Evolutionary conservation across 352 stramenopile species (phyloP).

Genomic region (Phytophthora hybrid): DNA sequence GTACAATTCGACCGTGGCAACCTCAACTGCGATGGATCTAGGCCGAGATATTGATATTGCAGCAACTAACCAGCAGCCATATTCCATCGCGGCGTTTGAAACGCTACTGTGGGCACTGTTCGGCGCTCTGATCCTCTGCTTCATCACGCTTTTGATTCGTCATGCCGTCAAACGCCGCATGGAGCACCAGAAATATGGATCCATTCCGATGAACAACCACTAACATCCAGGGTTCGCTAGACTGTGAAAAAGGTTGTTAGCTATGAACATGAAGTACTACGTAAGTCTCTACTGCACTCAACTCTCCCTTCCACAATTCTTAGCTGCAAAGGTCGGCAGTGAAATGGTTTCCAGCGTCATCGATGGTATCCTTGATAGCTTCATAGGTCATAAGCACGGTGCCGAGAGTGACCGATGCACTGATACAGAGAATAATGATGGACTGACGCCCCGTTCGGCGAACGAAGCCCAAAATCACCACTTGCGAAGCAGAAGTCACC

Average conservation of each 20-base stretch:
- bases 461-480: conserved; percentile 56
- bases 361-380: conserved; percentile 53
- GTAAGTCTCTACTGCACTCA: not conserved
- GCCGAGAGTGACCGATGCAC: conserved; percentile 44
- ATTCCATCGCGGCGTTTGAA: conserved; percentile 23
- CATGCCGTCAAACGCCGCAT: conserved; percentile 30
- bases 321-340: conserved; percentile 45
- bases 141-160: conserved; percentile 48
- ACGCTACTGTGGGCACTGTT: conserved; percentile 53
- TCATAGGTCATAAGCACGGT: conserved; percentile 57
- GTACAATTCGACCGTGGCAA: conserved; percentile 6
- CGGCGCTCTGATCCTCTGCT: conserved; percentile 46
- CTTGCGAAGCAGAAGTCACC: conserved; percentile 57
- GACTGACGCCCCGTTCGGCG: conserved; percentile 54
- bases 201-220: conserved; percentile 35
- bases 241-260: not conserved
- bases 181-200: conserved; percentile 33
- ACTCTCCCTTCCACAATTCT: not conserved
- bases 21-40: conserved; percentile 8
- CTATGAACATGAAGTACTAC: not conserved
- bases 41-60: conserved; percentile 14
- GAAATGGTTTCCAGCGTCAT: conserved; percentile 44
- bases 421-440: conserved; percentile 65
- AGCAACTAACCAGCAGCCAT: conserved; percentile 3
- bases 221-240: not conserved